Base-by-base conservation (phyloP, 306 rosid genomes). In the Castanea sativa region DNA sequence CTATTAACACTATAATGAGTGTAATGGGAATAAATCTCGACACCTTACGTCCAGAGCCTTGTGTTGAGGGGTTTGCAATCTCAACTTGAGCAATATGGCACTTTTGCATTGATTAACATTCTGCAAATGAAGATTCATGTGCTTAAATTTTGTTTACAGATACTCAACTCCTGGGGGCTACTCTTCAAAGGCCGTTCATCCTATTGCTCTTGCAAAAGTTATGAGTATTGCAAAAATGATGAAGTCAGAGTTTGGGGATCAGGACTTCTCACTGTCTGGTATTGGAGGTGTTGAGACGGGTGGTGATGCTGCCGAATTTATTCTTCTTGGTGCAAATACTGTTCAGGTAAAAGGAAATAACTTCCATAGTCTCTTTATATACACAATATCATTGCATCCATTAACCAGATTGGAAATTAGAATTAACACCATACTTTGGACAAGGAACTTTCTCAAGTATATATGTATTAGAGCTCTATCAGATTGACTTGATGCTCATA, bases 101-200 rank as follows among this genome's bases (percentile, higher is more conserved):
- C 56, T 57, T 86, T 81, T 51, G 38, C 68, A 27, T 76, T 84
- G 45, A 18, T 51, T 55, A 61, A 53, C 80, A 32, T 72, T 82
- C 43, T 63, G 70, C 63, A 51, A 55, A 61, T 38, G 27, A 73
- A 20, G 71, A 16, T 71, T 86, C 55, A 84, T 72, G 33, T 70
- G 63, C 78, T 76, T 21, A 55, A 65, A 82, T 75, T 80, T 82
- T 64, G 33, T n/a, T 83, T 52, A 80, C 82, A 95, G 99, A 83
- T 95, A 95, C 84, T 95, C 99, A 65, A 95, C 99, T 83, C 99
- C 99, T 18, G 99, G 99, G 5, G 99, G 99, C 61, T 95, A 92
- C 87, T 95, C 99, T 75, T 92, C 98, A 33, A 92, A 80, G 86
- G 99, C 99, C 45, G 99, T 95, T 56, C 99, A 95, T 83, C 99